A percentile compares a stretch with the other conserved stretches of the same genome.
These are phyloP conservation scores for Cercospora brassicicola DNA, from an alignment of 2,329 filamentous ascomycete genomes.

Conservation along the genomic window DNA sequence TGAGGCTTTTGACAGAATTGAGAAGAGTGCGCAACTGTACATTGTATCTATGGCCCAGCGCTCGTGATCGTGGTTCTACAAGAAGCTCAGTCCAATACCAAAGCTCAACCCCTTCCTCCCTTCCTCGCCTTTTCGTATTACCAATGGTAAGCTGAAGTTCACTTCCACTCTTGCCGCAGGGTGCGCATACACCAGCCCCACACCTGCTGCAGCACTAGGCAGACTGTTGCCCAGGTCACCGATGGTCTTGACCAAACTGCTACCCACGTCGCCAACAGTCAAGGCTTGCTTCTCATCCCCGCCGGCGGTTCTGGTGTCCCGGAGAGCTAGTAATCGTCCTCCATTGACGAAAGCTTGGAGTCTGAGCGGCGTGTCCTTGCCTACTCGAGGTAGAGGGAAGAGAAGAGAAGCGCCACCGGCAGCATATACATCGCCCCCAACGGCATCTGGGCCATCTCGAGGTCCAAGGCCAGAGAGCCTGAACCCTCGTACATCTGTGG, in stretches of 20 bases:
- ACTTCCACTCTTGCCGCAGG: constrained; percentile 91
- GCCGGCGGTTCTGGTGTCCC: constrained; percentile 43
- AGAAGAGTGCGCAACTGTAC: constrained; percentile 4
- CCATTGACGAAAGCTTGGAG: constrained; percentile 91
- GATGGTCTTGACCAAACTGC: constrained; percentile 62
- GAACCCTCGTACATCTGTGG: constrained; percentile 93
- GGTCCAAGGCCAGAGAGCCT: constrained; percentile 85
- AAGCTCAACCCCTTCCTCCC: constrained; percentile 88
- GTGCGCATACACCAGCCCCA: constrained; percentile 92
- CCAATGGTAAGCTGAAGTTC: constrained; percentile 87
- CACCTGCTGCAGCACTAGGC: constrained; percentile 81
- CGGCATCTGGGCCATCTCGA: constrained; percentile 77
- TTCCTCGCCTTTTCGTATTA: constrained; percentile 78
- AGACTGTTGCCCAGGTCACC: constrained; percentile 70
- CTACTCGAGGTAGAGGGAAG: constrained; percentile 77
- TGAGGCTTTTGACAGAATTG: neutral
- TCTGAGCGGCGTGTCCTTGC: constrained; percentile 78
- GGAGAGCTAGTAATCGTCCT: constrained; percentile 77
- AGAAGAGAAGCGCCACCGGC: constrained; percentile 85
- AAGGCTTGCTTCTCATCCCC: constrained; percentile 48
- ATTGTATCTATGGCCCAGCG: neutral
- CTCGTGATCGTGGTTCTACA: constrained; percentile 56
- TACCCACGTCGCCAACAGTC: constrained; percentile 53
- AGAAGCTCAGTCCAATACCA: constrained; percentile 93
- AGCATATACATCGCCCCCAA: constrained; percentile 89